phyloP scores from a whole-genome alignment of 495 filamentous ascomycete genomes.

The Hyaloscypha variabilis region DNA sequence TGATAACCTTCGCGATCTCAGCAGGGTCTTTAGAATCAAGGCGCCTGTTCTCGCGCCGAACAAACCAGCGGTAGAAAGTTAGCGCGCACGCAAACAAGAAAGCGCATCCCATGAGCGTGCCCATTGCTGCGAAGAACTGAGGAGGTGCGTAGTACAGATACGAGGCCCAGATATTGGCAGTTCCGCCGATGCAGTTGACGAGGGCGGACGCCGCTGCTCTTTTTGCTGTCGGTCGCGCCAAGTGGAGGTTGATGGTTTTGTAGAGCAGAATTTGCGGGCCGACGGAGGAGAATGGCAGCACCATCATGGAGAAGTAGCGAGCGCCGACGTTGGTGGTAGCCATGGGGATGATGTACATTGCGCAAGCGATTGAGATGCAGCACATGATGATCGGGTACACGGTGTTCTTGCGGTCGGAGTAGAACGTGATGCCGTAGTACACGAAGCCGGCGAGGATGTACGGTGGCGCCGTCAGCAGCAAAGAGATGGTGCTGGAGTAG shows the following conservation, averaged over 20 bases:
- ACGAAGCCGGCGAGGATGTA: conserved; percentile 27
- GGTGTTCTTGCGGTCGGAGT: conserved; percentile 29
- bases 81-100: conserved; percentile 37
- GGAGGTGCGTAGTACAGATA: conserved; percentile 42
- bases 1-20: conserved; percentile 38
- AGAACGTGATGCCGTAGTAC: conserved; percentile 24
- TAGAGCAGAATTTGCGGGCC: conserved; percentile 27
- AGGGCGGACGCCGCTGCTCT: conserved; percentile 29
- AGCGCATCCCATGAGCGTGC: conserved; percentile 39
- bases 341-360: conserved; percentile 31
- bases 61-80: conserved; percentile 40
- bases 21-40: conserved; percentile 38
- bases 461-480: conserved; percentile 30
- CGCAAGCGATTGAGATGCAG: conserved; percentile 19
- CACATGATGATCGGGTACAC: conserved; percentile 24
- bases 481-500: conserved; percentile 16
- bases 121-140: conserved; percentile 42
- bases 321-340: conserved; percentile 22
- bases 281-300: conserved; percentile 22
- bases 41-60: conserved; percentile 38
- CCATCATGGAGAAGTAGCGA: conserved; percentile 29
- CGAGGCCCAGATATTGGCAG: conserved; percentile 43
- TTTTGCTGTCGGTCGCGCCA: conserved; percentile 26
- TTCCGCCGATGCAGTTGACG: conserved; percentile 35
- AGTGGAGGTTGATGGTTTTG: conserved; percentile 25